These are phyloP conservation scores for Salix arbutifolia DNA, from an alignment of 345 rosid genomes.

Conservation along the genomic window DNA sequence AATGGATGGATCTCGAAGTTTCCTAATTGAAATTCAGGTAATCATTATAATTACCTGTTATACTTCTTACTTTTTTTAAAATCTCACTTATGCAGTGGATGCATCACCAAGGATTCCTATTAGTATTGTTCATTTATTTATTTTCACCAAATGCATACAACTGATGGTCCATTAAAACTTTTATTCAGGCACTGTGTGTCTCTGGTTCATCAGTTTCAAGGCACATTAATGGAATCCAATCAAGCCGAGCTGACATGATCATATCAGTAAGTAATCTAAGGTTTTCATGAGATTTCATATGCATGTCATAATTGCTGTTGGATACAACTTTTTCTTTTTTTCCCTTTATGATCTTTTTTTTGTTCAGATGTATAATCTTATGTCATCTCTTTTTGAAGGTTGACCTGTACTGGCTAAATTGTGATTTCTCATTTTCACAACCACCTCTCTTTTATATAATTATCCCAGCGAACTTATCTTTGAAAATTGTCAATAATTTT, in stretches of 20 bases:
- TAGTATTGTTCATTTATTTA: background rate
- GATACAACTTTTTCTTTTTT: background rate
- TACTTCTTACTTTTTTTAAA: background rate
- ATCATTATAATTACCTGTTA: background rate
- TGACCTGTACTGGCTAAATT: too few species aligned
- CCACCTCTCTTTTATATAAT: too few species aligned
- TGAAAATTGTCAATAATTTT: too few species aligned
- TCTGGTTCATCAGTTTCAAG: conserved; percentile 59
- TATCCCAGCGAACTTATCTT: too few species aligned
- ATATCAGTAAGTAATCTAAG: conserved; percentile 54
- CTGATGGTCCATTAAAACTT: conserved; percentile 7
- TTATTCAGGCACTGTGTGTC: conserved; percentile 67
- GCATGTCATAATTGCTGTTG: background rate
- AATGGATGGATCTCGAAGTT: conserved; percentile 86
- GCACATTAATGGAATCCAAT: conserved; percentile 76
- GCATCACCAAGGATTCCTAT: background rate
- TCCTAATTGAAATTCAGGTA: conserved; percentile 90
- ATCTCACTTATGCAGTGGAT: too few species aligned
- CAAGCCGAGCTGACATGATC: conserved; percentile 87
- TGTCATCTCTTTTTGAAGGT: too few species aligned
- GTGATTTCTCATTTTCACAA: too few species aligned
- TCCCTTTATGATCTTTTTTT: background rate
- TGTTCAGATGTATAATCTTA: background rate
- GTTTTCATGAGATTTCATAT: conserved; percentile 11
- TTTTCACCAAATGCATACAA: background rate